These are phyloP conservation scores for Eimeria nieschulzi DNA, from an alignment of 169 alveolate species.

Conservation along the genomic window DNA sequence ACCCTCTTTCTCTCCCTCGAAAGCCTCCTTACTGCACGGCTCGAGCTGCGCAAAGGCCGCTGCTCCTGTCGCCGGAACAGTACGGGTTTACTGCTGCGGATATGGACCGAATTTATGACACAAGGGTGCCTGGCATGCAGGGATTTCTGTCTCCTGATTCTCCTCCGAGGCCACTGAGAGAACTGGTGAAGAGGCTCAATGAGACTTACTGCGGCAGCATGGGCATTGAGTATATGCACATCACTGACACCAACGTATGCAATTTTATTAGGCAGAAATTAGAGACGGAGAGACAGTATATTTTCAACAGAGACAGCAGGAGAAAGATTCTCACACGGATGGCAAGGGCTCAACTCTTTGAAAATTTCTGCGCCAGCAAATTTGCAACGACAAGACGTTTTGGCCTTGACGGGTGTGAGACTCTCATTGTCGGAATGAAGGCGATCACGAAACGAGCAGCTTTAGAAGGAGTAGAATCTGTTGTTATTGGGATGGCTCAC, in stretches of 20 bases:
- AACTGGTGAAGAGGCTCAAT: slow-evolving; percentile 62
- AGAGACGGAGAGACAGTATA: slow-evolving; percentile 62
- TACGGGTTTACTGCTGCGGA: slow-evolving; percentile 75
- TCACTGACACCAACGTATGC: slow-evolving; percentile 48
- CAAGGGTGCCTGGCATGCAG: slow-evolving; percentile 71
- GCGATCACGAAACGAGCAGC: slow-evolving; percentile 77
- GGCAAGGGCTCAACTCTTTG: slow-evolving; percentile 83
- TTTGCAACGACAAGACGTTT: slow-evolving; percentile 94
- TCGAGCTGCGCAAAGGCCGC: slow-evolving; percentile 49
- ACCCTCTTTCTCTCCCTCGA: slow-evolving; percentile 67
- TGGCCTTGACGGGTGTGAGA: slow-evolving; percentile 95
- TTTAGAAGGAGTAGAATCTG: slow-evolving; percentile 85
- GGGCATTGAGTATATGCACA: slow-evolving; percentile 78
- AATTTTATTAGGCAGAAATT: slow-evolving; percentile 73
- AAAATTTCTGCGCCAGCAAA: slow-evolving; percentile 82
- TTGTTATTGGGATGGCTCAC: slow-evolving; percentile 96
- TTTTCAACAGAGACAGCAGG: slow-evolving; percentile 31
- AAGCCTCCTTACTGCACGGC: slow-evolving; percentile 58
- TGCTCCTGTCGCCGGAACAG: slow-evolving; percentile 35
- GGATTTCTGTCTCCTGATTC: slow-evolving; percentile 73
- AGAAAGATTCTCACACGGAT: slow-evolving; percentile 76
- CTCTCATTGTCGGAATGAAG: slow-evolving; percentile 89
- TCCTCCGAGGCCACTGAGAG: slow-evolving; percentile 64
- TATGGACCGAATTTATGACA: slow-evolving; percentile 65
- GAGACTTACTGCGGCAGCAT: slow-evolving; percentile 74